These are phyloP conservation scores for Trypethelium eluteriae DNA, from an alignment of 495 filamentous ascomycete species.

Conservation along the genomic window DNA sequence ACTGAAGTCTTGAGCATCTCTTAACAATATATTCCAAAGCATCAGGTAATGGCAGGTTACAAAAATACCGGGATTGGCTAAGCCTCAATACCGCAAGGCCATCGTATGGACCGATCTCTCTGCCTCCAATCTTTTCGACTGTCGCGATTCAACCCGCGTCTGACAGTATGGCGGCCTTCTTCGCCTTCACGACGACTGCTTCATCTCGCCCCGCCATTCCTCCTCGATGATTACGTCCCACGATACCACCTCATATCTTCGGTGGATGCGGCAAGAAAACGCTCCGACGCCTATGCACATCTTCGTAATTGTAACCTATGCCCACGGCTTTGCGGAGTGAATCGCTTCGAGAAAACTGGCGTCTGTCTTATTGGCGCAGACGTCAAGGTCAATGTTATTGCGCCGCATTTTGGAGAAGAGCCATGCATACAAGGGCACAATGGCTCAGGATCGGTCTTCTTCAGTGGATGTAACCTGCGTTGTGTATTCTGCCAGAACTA, in stretches of 20 bases:
- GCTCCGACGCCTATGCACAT: conserved; percentile 59
- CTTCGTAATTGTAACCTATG: conserved; percentile 69
- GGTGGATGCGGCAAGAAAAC: conserved; percentile 54
- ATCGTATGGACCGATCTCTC: no score
- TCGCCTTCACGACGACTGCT: conserved; percentile 29
- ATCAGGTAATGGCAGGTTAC: background rate
- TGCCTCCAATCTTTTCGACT: background rate
- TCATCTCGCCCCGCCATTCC: conserved; percentile 67
- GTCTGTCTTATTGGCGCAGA: conserved; percentile 63
- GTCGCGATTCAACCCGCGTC: background rate
- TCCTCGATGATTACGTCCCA: conserved; percentile 65
- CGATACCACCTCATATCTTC: conserved; percentile 56
- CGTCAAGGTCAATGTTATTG: conserved; percentile 68
- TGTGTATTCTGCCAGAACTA: conserved; percentile 82
- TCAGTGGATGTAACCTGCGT: conserved; percentile 63
- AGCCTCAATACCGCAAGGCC: no score
- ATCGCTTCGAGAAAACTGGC: conserved; percentile 65
- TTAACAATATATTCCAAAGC: background rate
- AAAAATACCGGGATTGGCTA: no score
- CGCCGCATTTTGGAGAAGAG: conserved; percentile 67
- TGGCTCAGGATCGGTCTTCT: conserved; percentile 69
- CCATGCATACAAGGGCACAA: conserved; percentile 70
- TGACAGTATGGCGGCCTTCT: background rate
- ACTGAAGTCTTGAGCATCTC: no score
- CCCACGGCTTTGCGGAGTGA: conserved; percentile 63